Base-by-base conservation (phyloP, 441 rosid genomes). In the Theobroma grandiflorum region DNA sequence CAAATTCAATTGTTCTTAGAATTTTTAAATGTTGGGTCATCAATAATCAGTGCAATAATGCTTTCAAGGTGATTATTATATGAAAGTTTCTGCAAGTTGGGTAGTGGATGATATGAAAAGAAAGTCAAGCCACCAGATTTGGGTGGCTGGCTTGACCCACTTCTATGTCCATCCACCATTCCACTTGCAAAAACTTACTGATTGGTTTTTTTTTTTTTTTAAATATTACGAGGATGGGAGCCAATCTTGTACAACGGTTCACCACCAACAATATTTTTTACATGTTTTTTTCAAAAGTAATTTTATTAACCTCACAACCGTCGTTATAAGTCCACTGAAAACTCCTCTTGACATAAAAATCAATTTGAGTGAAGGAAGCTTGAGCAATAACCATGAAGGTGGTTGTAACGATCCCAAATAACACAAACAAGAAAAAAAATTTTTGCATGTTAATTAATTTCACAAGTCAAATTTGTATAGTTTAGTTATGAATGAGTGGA, bases 1-100 rank as follows among this genome's bases (percentile, higher is more conserved):
- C 10, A 33, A 16, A 64, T 35, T 64, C 66, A 62, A 31, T 2
- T 33, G 0, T 62, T 33, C 68, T 15, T 35, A 1, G 43, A 26
- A 26, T 26, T 26, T 26, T 26, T 26, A 26, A 26, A 1, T 45
- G 8, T 45, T 45, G 49, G 49, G 12, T 45, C 49, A 45, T 45
- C 49, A 45, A 47, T 9, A 47, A 10, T 47, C 55, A 50, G 55
- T 50, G 55, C 6, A 7, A 35, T 35, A 11, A 35, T 63, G 70
- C 49, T 65, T 65, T 65, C 45, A 66, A 8, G 69, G 20, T 38
- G 11, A 40, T n/a, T 18, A 53, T n/a, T n/a, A 18, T 38, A 16
- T 66, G 50, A 40, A 66, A 15, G 55, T 9, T 40, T 8, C 26
- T 66, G 50, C 71, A 66, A 66, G 49, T 66, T 66, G 47, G 70